Evolutionary conservation across 2,329 filamentous ascomycete genomes (phyloP).

Genomic region (Colletotrichum horii): DNA sequence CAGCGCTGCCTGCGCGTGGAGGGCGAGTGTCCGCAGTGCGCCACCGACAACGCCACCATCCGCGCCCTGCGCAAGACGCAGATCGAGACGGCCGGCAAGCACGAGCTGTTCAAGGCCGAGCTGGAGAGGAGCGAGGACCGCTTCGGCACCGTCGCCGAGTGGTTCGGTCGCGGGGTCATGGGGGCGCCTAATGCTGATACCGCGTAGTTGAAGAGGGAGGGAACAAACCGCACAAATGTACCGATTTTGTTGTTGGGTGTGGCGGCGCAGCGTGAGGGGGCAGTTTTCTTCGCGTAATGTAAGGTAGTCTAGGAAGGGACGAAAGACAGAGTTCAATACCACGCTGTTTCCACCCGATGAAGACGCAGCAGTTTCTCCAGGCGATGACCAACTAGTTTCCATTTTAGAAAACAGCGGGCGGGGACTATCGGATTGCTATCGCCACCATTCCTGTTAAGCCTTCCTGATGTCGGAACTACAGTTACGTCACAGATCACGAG

Average conservation of each 20-base stretch:
- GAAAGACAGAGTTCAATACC: not conserved
- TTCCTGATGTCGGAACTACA: not conserved
- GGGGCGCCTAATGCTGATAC: conserved; percentile 45
- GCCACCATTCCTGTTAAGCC: not conserved
- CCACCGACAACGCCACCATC: conserved; percentile 84
- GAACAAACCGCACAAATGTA: not conserved
- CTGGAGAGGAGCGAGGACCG: conserved; percentile 78
- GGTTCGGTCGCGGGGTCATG: conserved; percentile 96
- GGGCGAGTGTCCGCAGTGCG: conserved; percentile 84
- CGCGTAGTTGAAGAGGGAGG: not conserved
- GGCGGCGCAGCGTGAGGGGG: not conserved
- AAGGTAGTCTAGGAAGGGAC: not conserved
- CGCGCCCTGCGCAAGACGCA: conserved; percentile 86
- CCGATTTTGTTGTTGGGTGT: not conserved
- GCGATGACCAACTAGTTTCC: not conserved
- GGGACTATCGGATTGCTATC: not conserved
- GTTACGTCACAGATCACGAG: not conserved
- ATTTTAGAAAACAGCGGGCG: no score
- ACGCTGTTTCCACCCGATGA: not conserved
- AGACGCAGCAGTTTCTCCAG: not conserved
- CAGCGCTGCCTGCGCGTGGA: conserved; percentile 76
- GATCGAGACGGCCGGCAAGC: conserved; percentile 82
- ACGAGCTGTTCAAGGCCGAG: conserved; percentile 87
- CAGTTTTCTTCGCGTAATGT: not conserved
- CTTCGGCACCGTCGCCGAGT: conserved; percentile 91